phyloP scores from a whole-genome alignment of 306 rosid genomes.

The Quercus rubra region DNA sequence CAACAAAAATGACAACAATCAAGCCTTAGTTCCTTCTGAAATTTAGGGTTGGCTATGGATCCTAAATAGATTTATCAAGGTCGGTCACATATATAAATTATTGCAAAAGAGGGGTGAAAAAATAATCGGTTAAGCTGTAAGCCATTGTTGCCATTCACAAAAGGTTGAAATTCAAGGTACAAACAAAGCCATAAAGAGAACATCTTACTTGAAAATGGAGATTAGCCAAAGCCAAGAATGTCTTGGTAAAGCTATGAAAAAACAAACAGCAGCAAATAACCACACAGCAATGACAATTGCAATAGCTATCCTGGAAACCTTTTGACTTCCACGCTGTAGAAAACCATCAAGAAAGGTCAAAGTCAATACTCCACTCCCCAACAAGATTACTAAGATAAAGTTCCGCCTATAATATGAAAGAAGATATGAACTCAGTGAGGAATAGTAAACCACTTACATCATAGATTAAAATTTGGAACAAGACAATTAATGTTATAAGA shows the following conservation, averaged over 20 bases:
- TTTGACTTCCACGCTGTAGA: constrained; percentile 76
- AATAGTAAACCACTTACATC: constrained; percentile 45
- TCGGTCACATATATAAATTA: no score
- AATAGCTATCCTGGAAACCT: constrained; percentile 51
- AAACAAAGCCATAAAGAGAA: constrained; percentile 6
- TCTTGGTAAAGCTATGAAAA: constrained; percentile 59
- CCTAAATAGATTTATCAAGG: no score
- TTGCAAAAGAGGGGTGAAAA: no score
- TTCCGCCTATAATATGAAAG: neutral
- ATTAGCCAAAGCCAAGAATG: constrained; percentile 93
- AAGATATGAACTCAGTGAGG: neutral
- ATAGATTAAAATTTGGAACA: constrained; percentile 71
- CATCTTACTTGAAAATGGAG: constrained; percentile 62
- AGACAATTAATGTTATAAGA: constrained; percentile 55
- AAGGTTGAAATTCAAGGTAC: neutral
- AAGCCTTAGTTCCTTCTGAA: no score
- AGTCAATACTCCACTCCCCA: neutral
- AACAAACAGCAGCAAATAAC: constrained; percentile 62
- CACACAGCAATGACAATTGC: constrained; percentile 58
- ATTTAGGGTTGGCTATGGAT: no score
- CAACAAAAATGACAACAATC: neutral
- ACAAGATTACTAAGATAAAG: neutral
- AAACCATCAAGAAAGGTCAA: neutral
- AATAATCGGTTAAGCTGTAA: neutral
- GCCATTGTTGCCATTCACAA: neutral